Percentiles rank a stretch among this genome's conserved stretches.
Conservation (phyloP, 768 basidiomycete species). For the Suillus ampliporus region DNA sequence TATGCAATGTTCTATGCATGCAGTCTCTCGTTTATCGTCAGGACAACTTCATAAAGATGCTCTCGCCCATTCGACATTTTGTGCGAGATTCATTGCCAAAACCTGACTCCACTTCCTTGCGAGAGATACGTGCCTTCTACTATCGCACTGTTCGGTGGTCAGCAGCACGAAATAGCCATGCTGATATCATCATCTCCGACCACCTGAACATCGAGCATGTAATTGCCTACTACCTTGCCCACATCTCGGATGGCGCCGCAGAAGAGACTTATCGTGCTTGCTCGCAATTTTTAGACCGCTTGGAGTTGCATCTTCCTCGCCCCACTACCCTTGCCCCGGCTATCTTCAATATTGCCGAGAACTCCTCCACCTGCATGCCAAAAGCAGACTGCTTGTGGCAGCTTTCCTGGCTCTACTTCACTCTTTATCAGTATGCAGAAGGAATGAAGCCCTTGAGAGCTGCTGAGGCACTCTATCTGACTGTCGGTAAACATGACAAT, state of each 20-base stretch:
- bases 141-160: neutral
- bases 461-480: neutral
- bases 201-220: neutral
- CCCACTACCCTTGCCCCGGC: neutral
- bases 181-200: neutral
- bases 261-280: neutral
- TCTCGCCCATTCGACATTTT: neutral
- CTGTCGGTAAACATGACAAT: neutral
- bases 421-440: neutral
- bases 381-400: neutral
- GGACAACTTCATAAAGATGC: neutral
- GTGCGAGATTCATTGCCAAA: neutral
- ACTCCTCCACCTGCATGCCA: neutral
- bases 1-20: neutral
- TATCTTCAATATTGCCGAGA: neutral
- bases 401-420: neutral
- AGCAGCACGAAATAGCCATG: neutral
- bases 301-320: neutral
- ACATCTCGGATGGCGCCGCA: neutral
- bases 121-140: neutral
- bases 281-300: neutral
- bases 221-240: neutral
- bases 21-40: constrained; percentile 2
- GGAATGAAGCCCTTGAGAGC: neutral
- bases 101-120: neutral